Base-by-base conservation (phyloP, 305 asterid species). In the Rubia tinctorum region DNA sequence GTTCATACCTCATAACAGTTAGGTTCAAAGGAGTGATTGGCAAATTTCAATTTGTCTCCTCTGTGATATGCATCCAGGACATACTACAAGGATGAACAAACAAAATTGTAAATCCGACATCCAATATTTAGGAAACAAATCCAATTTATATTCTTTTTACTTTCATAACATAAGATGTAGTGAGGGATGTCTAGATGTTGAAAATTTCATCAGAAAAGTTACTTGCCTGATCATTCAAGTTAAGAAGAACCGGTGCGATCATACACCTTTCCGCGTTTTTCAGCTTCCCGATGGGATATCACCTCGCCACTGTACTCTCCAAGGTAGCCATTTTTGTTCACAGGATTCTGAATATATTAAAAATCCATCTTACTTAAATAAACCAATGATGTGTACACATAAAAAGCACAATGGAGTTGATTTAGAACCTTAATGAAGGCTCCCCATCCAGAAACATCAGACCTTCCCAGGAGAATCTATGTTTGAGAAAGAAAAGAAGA, bases 361-460 rank as follows among this genome's bases (percentile, higher is more conserved):
- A n/a, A n/a, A 62, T 1, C 70, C 75, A 74, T 56, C 18, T 60
- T 49, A 76, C 20, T 42, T 8, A 43, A 70, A 71, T 8, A 66
- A 71, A 69, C 64, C 40, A n/a, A 65, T 22, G 14, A 58, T 12
- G 34, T 22, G 30, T 4, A 43, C 56, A 30, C 44, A 39, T 56
- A 3, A 34, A 59, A 25, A 62, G 49, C 8, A 43, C 14, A 73
- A 30, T 25, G 66, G 30, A 15, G 18, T 40, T 66, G 1, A 45
- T 23, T 15, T 70, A 17, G 8, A 84, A 92, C 99, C 97, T 92
- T 91, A 76, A 91, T 81, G 86, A 95, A 95, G 59, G 99, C 99
- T 81, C 99, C 99, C 99, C 97, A 95, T 67, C 99, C 99, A 76
- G 99, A 91, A 74, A 95, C 91, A 75, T 91, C 97, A 25, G 99